A percentile compares a stretch with the other conserved stretches of the same genome.
phyloP scores from a whole-genome alignment of 805 yeast genomes.

The Nakazawaea ishiwadae region DNA sequence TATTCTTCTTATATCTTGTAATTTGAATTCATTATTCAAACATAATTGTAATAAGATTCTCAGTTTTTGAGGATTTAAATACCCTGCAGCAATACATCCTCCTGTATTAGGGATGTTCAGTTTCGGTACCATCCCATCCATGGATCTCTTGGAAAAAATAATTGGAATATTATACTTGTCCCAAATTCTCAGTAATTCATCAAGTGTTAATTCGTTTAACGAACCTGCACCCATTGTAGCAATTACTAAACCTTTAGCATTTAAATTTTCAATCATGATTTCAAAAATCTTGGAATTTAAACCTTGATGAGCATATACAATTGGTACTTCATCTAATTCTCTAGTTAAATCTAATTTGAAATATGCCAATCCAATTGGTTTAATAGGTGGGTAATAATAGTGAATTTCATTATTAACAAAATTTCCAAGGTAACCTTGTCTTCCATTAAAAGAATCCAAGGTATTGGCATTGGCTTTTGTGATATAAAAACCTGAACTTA shows the following conservation, averaged over 20 bases:
- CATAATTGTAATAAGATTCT: conserved; percentile 56
- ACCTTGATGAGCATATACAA: conserved; percentile 60
- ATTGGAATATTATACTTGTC: conserved; percentile 44
- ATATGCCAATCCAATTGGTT: conserved; percentile 43
- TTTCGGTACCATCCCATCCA: conserved; percentile 67
- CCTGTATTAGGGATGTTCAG: conserved; percentile 35
- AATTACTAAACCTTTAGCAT: conserved; percentile 50
- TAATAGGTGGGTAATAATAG: conserved; percentile 56
- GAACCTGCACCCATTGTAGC: conserved; percentile 77
- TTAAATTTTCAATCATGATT: conserved; percentile 38
- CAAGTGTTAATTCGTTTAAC: conserved; percentile 41
- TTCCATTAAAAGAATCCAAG: conserved; percentile 65
- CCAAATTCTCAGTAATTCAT: conserved; percentile 36
- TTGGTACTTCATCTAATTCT: conserved; percentile 40
- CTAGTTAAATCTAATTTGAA: conserved; percentile 32
- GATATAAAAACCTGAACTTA: conserved; percentile 65
- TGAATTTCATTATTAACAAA: conserved; percentile 64
- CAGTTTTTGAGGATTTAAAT: conserved; percentile 61
- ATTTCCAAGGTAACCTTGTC: conserved; percentile 68
- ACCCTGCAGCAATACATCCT: conserved; percentile 58
- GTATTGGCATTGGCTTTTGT: conserved; percentile 70
- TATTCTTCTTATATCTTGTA: conserved; percentile 35
- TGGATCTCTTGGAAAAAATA: conserved; percentile 60
- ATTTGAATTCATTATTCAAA: conserved; percentile 34
- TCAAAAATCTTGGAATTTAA: conserved; percentile 44